Conservation (phyloP, 2,329 filamentous ascomycete genomes). For the Paradendryphiella salina region DNA sequence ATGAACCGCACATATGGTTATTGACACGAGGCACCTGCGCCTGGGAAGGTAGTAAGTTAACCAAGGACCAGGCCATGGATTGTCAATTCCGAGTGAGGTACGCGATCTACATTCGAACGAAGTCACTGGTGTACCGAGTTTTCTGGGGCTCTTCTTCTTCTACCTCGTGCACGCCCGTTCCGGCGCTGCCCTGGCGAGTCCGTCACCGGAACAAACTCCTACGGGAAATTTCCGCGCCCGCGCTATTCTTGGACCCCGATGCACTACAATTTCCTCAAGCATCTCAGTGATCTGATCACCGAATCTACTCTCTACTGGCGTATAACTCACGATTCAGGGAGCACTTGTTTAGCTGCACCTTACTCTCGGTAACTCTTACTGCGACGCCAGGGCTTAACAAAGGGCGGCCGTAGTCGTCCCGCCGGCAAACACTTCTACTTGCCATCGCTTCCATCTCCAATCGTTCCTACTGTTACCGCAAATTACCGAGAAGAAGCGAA, state of each 20-base stretch:
- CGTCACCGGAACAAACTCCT: background rate
- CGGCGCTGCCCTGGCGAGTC: background rate
- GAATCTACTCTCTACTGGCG: background rate
- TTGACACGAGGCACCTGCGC: background rate
- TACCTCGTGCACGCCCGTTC: background rate
- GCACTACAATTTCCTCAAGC: background rate
- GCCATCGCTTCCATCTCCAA: background rate
- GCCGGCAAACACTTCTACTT: background rate
- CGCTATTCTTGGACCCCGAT: background rate
- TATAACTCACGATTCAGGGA: background rate
- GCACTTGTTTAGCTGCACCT: background rate
- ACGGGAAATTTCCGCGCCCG: background rate
- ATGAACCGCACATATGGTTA: background rate
- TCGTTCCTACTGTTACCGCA: background rate
- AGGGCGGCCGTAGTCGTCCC: background rate
- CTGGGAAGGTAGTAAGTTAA: background rate
- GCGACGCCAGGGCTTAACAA: background rate
- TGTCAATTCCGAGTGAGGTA: background rate
- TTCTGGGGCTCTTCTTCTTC: background rate
- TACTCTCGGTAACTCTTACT: background rate
- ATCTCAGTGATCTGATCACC: background rate
- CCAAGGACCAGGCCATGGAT: background rate
- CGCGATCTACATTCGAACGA: background rate
- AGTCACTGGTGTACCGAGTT: background rate
- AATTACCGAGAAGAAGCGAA: background rate